Evolutionary conservation across 2,329 filamentous ascomycete genomes (phyloP).

Genomic region (Daldinia sp.): DNA sequence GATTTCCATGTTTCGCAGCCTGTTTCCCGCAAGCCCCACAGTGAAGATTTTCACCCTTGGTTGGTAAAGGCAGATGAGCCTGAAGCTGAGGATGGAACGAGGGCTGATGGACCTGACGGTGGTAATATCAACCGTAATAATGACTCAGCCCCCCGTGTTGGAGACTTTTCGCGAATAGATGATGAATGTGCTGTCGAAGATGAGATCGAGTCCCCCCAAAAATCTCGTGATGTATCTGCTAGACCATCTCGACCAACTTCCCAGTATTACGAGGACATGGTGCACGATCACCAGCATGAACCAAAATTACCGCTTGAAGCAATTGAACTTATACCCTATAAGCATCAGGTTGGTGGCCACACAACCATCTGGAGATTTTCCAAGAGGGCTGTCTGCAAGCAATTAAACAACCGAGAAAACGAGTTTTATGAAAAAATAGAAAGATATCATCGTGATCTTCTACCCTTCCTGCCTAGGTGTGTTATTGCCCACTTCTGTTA

Average conservation of each 20-base stretch:
- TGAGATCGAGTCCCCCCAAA: slow-evolving; percentile 56
- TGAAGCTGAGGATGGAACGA: slow-evolving; percentile 52
- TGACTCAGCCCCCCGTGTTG: slow-evolving; percentile 43
- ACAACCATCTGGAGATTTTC: slow-evolving; percentile 98
- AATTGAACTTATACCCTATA: slow-evolving; percentile 96
- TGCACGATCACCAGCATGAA: slow-evolving; percentile 64
- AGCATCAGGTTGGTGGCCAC: slow-evolving; percentile 96
- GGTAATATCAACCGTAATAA: slow-evolving; percentile 46
- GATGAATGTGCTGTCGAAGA: slow-evolving; percentile 59
- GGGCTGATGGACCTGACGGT: slow-evolving; percentile 53
- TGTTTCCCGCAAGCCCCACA: slow-evolving; percentile 46
- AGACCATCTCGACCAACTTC: slow-evolving; percentile 56
- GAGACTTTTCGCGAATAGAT: slow-evolving; percentile 52
- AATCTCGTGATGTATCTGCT: slow-evolving; percentile 51
- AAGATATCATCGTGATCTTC: slow-evolving; percentile 85
- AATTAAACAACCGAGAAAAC: slow-evolving; percentile 97
- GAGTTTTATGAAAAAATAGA: slow-evolving; percentile 99
- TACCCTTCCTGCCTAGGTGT: slow-evolving; percentile 90
- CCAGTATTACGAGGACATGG: slow-evolving; percentile 61
- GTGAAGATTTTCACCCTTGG: slow-evolving; percentile 63
- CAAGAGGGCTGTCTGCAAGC: slow-evolving; percentile 94
- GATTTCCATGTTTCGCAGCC: slow-evolving; percentile 50
- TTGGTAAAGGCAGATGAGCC: slow-evolving; percentile 69
- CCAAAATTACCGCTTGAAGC: slow-evolving; percentile 79
- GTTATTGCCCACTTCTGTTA: slow-evolving; percentile 40